Evolutionary conservation across 2,329 filamentous ascomycete species (phyloP).

Genomic region (Fusarium setosum): DNA sequence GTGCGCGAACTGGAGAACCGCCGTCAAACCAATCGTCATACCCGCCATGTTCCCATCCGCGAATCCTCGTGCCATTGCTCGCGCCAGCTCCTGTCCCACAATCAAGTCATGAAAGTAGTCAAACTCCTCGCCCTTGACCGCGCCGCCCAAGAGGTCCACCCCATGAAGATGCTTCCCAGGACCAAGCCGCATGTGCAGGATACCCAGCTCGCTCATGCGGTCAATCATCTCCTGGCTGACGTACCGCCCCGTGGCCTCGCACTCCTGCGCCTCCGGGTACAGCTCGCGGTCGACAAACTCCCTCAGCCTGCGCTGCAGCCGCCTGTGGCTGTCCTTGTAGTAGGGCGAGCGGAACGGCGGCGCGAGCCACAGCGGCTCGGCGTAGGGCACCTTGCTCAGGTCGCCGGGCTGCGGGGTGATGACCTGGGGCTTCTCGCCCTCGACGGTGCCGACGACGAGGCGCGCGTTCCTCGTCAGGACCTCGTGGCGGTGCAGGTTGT

Average conservation of each 20-base stretch:
- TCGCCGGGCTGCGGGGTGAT: slow-evolving; percentile 77
- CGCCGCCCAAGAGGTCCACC: slow-evolving; percentile 74
- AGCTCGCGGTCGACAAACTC: slow-evolving; percentile 79
- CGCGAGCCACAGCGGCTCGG: slow-evolving; percentile 85
- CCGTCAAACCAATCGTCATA: slow-evolving; percentile 85
- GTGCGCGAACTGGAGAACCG: slow-evolving; percentile 81
- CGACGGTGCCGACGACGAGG: slow-evolving; percentile 80
- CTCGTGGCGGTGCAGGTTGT: slow-evolving; percentile 92
- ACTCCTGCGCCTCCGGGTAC: slow-evolving; percentile 78
- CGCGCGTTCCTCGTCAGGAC: slow-evolving; percentile 83
- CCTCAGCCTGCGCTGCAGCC: slow-evolving; percentile 75
- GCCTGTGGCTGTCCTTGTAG: slow-evolving; percentile 79
- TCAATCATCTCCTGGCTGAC: slow-evolving; percentile 81
- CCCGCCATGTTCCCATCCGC: slow-evolving; percentile 89
- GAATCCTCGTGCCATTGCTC: slow-evolving; percentile 81
- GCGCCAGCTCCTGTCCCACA: slow-evolving; percentile 76
- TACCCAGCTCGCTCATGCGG: slow-evolving; percentile 77
- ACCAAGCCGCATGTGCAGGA: slow-evolving; percentile 85
- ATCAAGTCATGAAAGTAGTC: slow-evolving; percentile 90
- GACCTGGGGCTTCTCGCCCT: slow-evolving; percentile 80
- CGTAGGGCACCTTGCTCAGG: slow-evolving; percentile 82
- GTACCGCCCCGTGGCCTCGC: slow-evolving; percentile 78
- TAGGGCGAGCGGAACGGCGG: slow-evolving; percentile 83
- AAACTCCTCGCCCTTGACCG: slow-evolving; percentile 81
- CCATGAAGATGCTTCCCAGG: slow-evolving; percentile 86